phyloP scores from a whole-genome alignment of 345 rosid genomes.

The Theobroma cacao region DNA sequence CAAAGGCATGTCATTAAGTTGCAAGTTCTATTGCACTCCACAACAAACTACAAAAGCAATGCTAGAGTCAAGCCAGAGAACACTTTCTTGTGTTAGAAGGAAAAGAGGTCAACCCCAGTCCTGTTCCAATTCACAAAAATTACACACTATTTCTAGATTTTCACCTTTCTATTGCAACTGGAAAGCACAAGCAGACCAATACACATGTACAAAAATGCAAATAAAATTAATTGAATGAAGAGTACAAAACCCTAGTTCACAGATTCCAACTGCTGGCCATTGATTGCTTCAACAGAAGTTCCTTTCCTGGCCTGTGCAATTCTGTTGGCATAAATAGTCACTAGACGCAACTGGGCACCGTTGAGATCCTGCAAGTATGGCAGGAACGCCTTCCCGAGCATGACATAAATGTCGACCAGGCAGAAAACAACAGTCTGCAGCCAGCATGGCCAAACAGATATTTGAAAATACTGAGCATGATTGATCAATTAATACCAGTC shows the following conservation, averaged over 20 bases:
- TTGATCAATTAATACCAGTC: neutral
- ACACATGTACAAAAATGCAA: neutral
- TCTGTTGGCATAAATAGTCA: slow-evolving; percentile 58
- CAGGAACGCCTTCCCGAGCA: slow-evolving; percentile 60
- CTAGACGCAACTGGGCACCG: slow-evolving; percentile 52
- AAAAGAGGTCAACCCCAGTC: neutral
- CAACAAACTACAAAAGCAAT: neutral
- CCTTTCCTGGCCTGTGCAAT: slow-evolving; percentile 58
- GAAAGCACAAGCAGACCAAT: neutral
- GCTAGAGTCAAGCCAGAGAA: neutral
- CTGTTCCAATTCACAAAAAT: neutral
- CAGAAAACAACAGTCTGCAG: slow-evolving; percentile 60
- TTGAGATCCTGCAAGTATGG: slow-evolving; percentile 63
- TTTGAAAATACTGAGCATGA: neutral
- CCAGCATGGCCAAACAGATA: neutral
- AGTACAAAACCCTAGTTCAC: neutral
- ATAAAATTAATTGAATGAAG: neutral
- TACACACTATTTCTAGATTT: neutral
- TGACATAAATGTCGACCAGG: slow-evolving; percentile 59
- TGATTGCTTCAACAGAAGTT: slow-evolving; percentile 26
- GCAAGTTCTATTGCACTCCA: neutral
- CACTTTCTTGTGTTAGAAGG: neutral
- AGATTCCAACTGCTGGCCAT: neutral
- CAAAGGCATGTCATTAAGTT: no score
- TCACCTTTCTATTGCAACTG: neutral